Evolutionary conservation across 192 early-diverging fungal species (phyloP), one percentile per base, ranked within the genome.

Genomic region (Podochytrium sp.): DNA sequence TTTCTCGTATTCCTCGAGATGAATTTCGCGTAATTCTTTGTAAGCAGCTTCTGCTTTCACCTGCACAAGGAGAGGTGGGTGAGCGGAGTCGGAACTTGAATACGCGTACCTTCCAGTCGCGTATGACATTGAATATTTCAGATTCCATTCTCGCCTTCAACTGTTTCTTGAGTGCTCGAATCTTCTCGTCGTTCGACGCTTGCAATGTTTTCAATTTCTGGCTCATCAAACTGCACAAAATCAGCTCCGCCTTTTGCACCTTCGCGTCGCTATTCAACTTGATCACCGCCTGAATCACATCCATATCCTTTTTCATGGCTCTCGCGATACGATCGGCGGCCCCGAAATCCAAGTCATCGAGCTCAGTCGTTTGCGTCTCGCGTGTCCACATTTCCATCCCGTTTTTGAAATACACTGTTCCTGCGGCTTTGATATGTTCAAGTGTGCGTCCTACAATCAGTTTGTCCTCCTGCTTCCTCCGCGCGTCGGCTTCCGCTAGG

Each of bases 311-410:
- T 33, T 40, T 29, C n/a, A 71, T 59, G 14, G 29, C 39, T 20
- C 43, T 51, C 29, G 56, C 39, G 3, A 71, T 27, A 3, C 25
- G 49, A 30, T 71, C 53, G 14, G 38, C 52, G n/a, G 40, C 41
- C 23, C 18, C 25, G 18, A 71, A 59, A 33, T 71, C 56, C 69
- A 71, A 20, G 27, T 47, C 25, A 39, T 27, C 35, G 16, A 70
- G 52, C 30, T 71, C 56, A 7, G 27, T 43, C 5, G 69, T 71
- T 34, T 71, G 69, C 20, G 40, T 12, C 30, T 71, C 69, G n/a
- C 69, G 69, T 3, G 34, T 58, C 53, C 53, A 59, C 69, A 71
- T 71, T 71, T 71, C 69, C 57, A 60, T 71, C 14, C 69, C 69
- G 60, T 71, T 47, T 29, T 71, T 57, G 39, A 37, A 60, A 56